Conservation (phyloP, 805 yeast species). For the Spathaspora girioi region DNA sequence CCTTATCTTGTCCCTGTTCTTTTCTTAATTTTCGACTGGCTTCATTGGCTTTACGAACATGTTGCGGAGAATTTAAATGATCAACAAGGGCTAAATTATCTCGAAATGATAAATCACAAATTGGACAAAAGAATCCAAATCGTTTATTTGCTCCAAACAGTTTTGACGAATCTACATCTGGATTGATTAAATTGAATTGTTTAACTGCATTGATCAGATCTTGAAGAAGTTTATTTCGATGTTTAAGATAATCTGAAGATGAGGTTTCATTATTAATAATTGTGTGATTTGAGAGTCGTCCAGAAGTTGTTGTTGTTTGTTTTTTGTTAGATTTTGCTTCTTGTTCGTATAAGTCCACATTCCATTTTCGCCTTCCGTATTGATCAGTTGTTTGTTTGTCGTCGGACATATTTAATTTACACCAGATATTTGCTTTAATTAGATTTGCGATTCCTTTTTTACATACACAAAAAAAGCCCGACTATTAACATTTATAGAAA, state of each 20-base stretch:
- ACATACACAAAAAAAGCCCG: background rate
- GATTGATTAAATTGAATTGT: conserved; percentile 31
- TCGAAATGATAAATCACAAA: conserved; percentile 75
- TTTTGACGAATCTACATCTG: conserved; percentile 8
- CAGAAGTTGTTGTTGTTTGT: conserved; percentile 4
- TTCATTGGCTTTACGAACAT: conserved; percentile 35
- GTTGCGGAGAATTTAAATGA: conserved; percentile 78
- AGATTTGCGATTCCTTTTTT: background rate
- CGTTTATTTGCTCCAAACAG: conserved; percentile 45
- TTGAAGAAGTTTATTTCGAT: conserved; percentile 28
- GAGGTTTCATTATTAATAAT: conserved; percentile 9
- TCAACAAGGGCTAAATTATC: conserved; percentile 80
- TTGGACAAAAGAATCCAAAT: conserved; percentile 82
- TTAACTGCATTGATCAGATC: conserved; percentile 31
- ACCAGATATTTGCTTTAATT: background rate
- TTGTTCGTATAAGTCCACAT: conserved; percentile 58
- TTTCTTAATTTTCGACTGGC: conserved; percentile 4
- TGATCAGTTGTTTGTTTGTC: conserved; percentile 28
- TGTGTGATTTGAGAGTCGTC: background rate
- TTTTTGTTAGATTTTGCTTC: conserved; percentile 33
- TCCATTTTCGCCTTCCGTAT: conserved; percentile 72
- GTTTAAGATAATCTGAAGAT: conserved; percentile 20
- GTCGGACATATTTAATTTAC: background rate
- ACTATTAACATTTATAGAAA: too few species aligned
- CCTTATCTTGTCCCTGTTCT: conserved; percentile 5